Percentiles rank a stretch among this genome's conserved stretches.
Evolutionary conservation across 352 stramenopile species (phyloP).

Genomic region (Pythium phragmiticola): DNA sequence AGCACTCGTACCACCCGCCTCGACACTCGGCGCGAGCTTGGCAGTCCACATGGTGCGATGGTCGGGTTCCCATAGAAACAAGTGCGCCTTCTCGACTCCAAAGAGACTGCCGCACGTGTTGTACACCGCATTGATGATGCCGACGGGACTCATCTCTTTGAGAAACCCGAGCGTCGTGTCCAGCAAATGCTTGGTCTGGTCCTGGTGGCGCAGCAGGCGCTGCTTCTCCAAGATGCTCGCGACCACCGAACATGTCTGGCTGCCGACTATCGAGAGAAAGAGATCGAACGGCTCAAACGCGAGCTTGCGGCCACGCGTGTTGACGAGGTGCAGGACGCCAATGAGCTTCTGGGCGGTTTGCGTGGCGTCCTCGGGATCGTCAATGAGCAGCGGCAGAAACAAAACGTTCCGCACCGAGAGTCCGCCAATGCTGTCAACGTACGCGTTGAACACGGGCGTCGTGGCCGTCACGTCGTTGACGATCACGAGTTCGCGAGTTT

Average conservation of each 20-base stretch:
- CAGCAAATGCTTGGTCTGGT: slow-evolving; percentile 58
- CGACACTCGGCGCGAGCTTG: slow-evolving; percentile 46
- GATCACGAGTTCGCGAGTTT: slow-evolving; percentile 50
- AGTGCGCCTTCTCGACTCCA: slow-evolving; percentile 53
- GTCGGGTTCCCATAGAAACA: slow-evolving; percentile 62
- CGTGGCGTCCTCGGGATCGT: slow-evolving; percentile 35
- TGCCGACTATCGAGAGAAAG: slow-evolving; percentile 75
- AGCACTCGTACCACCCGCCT: slow-evolving; percentile 7
- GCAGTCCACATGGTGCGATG: slow-evolving; percentile 66
- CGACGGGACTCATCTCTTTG: slow-evolving; percentile 77
- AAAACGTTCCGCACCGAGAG: slow-evolving; percentile 53
- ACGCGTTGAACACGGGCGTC: slow-evolving; percentile 49
- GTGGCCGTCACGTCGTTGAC: slow-evolving; percentile 53
- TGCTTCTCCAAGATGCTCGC: slow-evolving; percentile 74
- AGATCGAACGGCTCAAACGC: slow-evolving; percentile 69
- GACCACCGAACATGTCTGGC: slow-evolving; percentile 61
- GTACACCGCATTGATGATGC: slow-evolving; percentile 80
- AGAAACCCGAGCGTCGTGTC: slow-evolving; percentile 80
- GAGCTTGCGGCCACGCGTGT: slow-evolving; percentile 59
- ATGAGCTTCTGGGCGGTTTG: slow-evolving; percentile 43
- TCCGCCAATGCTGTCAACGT: slow-evolving; percentile 64
- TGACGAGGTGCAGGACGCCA: slow-evolving; percentile 67
- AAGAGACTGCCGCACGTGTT: slow-evolving; percentile 73
- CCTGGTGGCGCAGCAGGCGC: slow-evolving; percentile 55
- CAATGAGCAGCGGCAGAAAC: slow-evolving; percentile 60